These are phyloP conservation scores for Saprolegnia diclina DNA, from an alignment of 352 stramenopile species.

Conservation along the genomic window DNA sequence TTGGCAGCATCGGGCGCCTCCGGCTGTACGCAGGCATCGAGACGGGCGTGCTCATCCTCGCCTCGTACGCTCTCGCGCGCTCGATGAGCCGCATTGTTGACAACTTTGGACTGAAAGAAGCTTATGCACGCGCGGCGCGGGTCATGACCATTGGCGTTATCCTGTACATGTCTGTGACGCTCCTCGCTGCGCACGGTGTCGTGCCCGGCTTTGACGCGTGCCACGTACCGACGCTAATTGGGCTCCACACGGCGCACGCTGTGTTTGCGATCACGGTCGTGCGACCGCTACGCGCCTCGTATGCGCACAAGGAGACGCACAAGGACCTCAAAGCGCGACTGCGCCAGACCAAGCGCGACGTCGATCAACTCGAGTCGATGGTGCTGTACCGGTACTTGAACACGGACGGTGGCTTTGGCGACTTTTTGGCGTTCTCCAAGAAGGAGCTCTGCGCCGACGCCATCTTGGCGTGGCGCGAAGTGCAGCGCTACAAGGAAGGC, in stretches of 20 bases:
- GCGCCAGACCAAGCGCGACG: not conserved
- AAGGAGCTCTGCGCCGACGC: conserved; percentile 13
- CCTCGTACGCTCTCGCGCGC: conserved; percentile 17
- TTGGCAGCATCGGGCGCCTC: not conserved
- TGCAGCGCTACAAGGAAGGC: conserved; percentile 19
- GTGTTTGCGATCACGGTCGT: conserved; percentile 10
- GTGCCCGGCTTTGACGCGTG: not conserved
- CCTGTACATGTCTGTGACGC: not conserved
- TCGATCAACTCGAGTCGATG: conserved; percentile 22
- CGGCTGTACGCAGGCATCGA: not conserved
- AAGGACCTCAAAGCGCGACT: not conserved
- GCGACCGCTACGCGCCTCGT: conserved; percentile 11
- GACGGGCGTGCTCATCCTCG: not conserved
- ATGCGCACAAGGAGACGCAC: conserved; percentile 18
- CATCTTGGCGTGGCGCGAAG: conserved; percentile 20
- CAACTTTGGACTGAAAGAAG: conserved; percentile 24
- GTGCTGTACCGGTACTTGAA: conserved; percentile 25
- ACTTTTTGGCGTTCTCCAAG: conserved; percentile 15
- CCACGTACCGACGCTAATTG: not conserved
- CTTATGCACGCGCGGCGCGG: conserved; percentile 3
- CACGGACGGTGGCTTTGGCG: conserved; percentile 7
- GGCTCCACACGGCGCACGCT: conserved; percentile 2
- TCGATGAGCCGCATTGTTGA: conserved; percentile 22
- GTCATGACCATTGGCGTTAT: not conserved
- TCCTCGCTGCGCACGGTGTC: not conserved